Evolutionary conservation across 257 asterid genomes (phyloP).

Genomic region (Ajuga chamaepitys): DNA sequence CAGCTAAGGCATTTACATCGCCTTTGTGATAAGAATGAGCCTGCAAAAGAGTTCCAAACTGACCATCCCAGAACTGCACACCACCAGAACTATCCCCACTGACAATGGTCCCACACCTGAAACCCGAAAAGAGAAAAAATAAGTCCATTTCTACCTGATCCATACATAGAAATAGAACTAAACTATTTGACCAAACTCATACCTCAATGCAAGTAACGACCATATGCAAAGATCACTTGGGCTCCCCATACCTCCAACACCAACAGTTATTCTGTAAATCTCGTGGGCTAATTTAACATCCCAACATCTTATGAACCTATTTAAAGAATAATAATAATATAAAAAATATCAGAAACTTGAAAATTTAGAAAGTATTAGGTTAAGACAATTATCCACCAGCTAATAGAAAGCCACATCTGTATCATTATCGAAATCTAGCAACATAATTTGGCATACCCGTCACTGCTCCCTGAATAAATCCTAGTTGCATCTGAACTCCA

Average conservation of each 20-base stretch:
- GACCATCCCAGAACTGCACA: conserved; percentile 91
- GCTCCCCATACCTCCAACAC: conserved; percentile 62
- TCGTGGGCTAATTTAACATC: conserved; percentile 52
- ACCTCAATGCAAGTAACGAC: conserved; percentile 81
- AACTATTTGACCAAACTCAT: conserved; percentile 16
- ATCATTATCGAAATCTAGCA: background rate
- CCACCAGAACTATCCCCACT: conserved; percentile 92
- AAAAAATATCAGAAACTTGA: conserved; percentile 6
- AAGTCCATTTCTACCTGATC: background rate
- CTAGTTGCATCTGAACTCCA: conserved; percentile 77
- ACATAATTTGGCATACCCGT: conserved; percentile 48
- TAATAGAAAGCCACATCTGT: background rate
- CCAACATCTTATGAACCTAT: conserved; percentile 80
- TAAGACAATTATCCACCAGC: background rate
- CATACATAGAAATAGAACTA: background rate
- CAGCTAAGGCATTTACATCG: conserved; percentile 81
- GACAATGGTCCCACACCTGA: conserved; percentile 75
- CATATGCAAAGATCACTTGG: conserved; percentile 70
- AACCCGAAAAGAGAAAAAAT: background rate
- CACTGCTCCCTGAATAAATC: conserved; percentile 88
- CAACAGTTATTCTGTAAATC: conserved; percentile 72
- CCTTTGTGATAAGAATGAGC: conserved; percentile 87
- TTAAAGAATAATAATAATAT: background rate
- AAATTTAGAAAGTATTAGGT: background rate
- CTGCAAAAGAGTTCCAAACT: conserved; percentile 79